Evolutionary conservation across 2,329 filamentous ascomycete genomes (phyloP), one percentile per base, ranked within the genome.

Genomic region (Trichophaea hybrida): DNA sequence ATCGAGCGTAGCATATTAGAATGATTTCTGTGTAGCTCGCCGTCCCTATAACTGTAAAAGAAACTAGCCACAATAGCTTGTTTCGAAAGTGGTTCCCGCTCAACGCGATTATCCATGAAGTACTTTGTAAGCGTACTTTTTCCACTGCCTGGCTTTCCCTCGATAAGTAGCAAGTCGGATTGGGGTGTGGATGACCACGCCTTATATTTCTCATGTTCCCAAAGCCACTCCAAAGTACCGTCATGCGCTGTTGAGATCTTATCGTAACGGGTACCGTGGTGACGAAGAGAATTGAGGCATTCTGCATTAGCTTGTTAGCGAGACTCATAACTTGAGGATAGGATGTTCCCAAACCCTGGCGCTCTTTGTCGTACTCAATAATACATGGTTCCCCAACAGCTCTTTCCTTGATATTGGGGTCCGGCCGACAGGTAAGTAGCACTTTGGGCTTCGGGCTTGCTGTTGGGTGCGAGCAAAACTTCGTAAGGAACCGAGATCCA

Each of bases 61-160:
- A 57, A 57, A 6, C n/a, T 40, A 10, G 32, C 34, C n/a, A 55
- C 5, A 31, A 12, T 8, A 8, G n/a, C 33, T 5, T 7, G 24
- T 17, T 17, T 8, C 44, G 44, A 6, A 6, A 8, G 7, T 17
- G 44, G n/a, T n/a, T 38, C 33, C 43, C n/a, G n/a, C n/a, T n/a
- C n/a, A n/a, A n/a, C n/a, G n/a, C n/a, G n/a, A n/a, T n/a, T n/a
- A n/a, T n/a, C n/a, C n/a, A n/a, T n/a, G n/a, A n/a, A n/a, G n/a
- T n/a, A n/a, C n/a, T n/a, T n/a, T n/a, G n/a, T n/a, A 13, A 57
- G 43, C 8, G 54, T 57, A 32, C 54, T 57, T 57, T 57, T 57
- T 46, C 54, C 54, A 31, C 40, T 48, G n/a, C n/a, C n/a, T n/a
- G n/a, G n/a, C n/a, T n/a, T n/a, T n/a, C n/a, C n/a, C n/a, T n/a